Evolutionary conservation across 306 rosid species (phyloP).

Genomic region (Cicer judaicum): DNA sequence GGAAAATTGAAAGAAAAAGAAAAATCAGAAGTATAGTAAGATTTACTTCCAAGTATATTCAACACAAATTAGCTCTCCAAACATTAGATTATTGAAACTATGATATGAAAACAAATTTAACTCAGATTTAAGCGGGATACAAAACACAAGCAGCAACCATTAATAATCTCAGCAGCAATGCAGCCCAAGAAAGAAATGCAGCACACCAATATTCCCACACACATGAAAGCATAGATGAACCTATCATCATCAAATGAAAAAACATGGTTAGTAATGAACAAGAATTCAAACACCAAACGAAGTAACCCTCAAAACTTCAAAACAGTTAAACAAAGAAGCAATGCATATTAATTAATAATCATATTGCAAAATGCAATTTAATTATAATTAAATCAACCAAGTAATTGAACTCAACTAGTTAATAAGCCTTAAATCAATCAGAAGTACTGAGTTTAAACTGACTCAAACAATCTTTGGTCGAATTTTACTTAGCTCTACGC

Average conservation of each 20-base stretch:
- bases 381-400: constrained; percentile 16
- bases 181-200: constrained; percentile 78
- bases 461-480: no score
- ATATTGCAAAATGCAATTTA: constrained; percentile 16
- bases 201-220: constrained; percentile 75
- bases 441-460: no score
- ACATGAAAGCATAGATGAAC: constrained; percentile 91
- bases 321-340: constrained; percentile 27
- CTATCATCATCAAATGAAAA: constrained; percentile 56
- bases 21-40: constrained; percentile 2
- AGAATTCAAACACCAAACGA: constrained; percentile 25
- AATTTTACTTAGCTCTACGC: no score
- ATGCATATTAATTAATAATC: constrained; percentile 12
- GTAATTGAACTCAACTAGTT: no score
- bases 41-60: constrained; percentile 18
- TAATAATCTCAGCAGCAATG: constrained; percentile 84
- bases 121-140: constrained; percentile 64
- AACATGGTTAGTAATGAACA: constrained; percentile 6
- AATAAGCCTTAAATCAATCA: no score
- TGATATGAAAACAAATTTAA: constrained; percentile 20
- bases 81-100: constrained; percentile 35
- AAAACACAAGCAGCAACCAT: constrained; percentile 91
- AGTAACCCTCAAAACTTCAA: constrained; percentile 21
- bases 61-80: constrained; percentile 13
- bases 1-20: constrained; percentile 1